A percentile compares a stretch with the other conserved stretches of the same genome.
Conservation (phyloP, 176 grass and related monocot genomes). For the Oryza australiensis region DNA sequence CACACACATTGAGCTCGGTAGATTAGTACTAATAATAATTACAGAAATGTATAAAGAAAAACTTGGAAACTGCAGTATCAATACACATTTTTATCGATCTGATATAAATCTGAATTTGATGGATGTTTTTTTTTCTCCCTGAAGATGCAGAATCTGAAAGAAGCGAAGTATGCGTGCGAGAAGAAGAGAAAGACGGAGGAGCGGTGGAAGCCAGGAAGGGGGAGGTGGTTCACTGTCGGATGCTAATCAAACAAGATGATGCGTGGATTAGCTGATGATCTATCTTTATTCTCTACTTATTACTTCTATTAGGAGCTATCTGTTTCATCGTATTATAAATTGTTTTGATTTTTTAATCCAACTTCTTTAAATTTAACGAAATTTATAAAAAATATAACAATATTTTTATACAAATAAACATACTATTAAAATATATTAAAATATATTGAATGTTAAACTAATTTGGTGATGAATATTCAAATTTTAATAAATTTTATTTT, state of each 20-base stretch:
- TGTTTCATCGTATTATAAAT: no score
- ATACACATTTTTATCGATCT: neutral
- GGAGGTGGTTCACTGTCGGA: slow-evolving; percentile 43
- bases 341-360: no score
- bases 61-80: neutral
- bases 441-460: no score
- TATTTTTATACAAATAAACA: no score
- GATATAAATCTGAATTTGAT: neutral
- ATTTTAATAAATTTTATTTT: no score
- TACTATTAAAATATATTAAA: no score
- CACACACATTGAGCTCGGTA: neutral
- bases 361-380: no score
- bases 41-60: neutral
- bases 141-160: slow-evolving; percentile 36
- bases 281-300: neutral
- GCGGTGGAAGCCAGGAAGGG: neutral
- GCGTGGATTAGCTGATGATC: neutral
- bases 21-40: neutral
- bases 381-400: no score
- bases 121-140: neutral
- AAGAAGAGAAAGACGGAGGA: slow-evolving; percentile 51
- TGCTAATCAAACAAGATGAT: slow-evolving; percentile 20
- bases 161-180: slow-evolving; percentile 28
- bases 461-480: no score
- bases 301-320: neutral